Evolutionary conservation across 345 rosid species (phyloP).

Genomic region (Carallia pectinifolia): DNA sequence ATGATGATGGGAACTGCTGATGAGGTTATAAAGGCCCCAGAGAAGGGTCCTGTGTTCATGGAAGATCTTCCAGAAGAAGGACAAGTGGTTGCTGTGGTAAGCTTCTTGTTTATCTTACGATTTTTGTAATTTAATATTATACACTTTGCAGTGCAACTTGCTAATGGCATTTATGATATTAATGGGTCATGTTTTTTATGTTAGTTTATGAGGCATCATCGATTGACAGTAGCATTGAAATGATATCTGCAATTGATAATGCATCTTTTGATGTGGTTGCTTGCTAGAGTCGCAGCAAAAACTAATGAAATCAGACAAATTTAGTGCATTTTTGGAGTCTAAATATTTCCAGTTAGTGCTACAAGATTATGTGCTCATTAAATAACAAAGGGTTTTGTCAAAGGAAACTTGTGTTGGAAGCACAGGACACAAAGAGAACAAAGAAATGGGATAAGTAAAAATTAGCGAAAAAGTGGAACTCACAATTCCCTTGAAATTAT

Average conservation of each 20-base stretch:
- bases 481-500: too few species aligned
- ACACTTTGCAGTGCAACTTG: neutral
- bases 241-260: neutral
- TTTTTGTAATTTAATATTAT: neutral
- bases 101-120: neutral
- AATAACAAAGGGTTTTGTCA: too few species aligned
- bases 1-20: slow-evolving; percentile 99
- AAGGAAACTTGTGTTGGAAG: too few species aligned
- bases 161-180: neutral
- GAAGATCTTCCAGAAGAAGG: slow-evolving; percentile 99
- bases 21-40: slow-evolving; percentile 93
- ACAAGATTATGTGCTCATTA: too few species aligned
- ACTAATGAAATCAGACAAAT: neutral
- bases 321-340: too few species aligned
- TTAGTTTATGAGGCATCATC: too few species aligned
- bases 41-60: slow-evolving; percentile 81
- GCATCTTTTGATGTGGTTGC: neutral
- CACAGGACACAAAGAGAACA: too few species aligned
- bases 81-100: slow-evolving; percentile 69
- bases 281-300: neutral
- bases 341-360: too few species aligned
- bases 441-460: too few species aligned
- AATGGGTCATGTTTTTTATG: too few species aligned
- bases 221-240: too few species aligned
- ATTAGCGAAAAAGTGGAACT: too few species aligned